Conservation (phyloP, 2,329 filamentous ascomycete species). For the Cladophialophora carrionii region DNA sequence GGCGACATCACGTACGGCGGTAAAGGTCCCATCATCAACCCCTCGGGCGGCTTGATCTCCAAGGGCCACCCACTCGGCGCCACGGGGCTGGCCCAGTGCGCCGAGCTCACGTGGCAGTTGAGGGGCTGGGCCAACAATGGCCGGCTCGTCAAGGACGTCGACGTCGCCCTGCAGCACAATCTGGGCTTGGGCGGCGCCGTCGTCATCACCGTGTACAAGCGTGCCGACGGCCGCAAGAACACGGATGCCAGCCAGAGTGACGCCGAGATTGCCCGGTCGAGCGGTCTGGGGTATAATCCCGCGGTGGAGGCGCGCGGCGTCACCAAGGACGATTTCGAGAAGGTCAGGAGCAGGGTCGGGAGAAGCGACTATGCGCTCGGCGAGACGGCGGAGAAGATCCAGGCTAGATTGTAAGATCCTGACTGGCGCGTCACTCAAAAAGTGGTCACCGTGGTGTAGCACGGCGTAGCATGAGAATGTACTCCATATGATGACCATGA, state of each 20-base stretch:
- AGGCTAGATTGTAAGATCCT: constrained; percentile 60
- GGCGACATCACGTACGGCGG: constrained; percentile 93
- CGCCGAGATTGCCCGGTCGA: constrained; percentile 66
- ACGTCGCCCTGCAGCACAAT: constrained; percentile 84
- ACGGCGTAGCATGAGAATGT: too few relatives aligned
- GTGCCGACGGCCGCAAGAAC: constrained; percentile 70
- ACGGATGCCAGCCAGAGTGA: constrained; percentile 61
- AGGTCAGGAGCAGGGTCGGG: constrained; percentile 70
- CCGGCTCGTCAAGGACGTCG: constrained; percentile 68
- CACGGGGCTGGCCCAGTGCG: constrained; percentile 89
- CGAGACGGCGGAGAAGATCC: constrained; percentile 72
- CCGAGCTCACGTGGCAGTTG: constrained; percentile 95
- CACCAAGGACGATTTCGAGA: constrained; percentile 72
- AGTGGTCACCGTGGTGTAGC: too few relatives aligned
- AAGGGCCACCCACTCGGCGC: constrained; percentile 95
- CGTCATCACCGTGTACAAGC: constrained; percentile 85
- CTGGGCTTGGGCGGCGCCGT: constrained; percentile 87
- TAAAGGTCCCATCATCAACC: constrained; percentile 75
- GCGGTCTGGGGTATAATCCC: constrained; percentile 84
- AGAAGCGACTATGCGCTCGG: constrained; percentile 74
- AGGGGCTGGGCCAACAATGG: constrained; percentile 92
- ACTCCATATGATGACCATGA: too few relatives aligned
- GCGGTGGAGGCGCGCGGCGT: constrained; percentile 86
- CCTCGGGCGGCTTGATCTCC: constrained; percentile 89
- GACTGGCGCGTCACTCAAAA: not conserved